Base-by-base conservation (phyloP, 1,284 basidiomycete genomes). In the Peniophora sp. region DNA sequence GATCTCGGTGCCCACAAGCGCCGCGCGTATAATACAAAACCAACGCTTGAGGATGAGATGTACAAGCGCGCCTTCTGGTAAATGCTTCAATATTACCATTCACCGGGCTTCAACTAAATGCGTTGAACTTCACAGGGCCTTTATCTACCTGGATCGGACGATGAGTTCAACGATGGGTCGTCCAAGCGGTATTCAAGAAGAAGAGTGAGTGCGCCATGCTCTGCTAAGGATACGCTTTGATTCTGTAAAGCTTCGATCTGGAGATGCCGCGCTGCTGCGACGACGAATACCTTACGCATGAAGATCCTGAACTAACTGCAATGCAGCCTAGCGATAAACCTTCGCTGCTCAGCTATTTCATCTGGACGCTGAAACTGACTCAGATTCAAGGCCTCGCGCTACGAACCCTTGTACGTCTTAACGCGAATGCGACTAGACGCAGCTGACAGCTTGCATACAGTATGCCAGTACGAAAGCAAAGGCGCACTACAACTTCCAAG, bases 61-160 rank as follows among this genome's bases (percentile, higher is more conserved):
- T 86, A 83, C 75, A 87, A 84, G 55, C 77, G 90, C 2, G 81
- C 84, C 80, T 93, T 93, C 64, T 92, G 89, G 90, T 88, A 57
- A 17, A 65, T 24, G 3, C n/a, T 19, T 23, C 25, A 44, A 2
- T 2, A 27, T n/a, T 2, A n/a, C 2, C 12, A 12, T 3, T 45
- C 12, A 34, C 47, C 16, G 19, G 23, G 19, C 39, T 44, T 39
- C 41, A 48, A 36, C 25, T 38, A 17, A 24, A 9, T 20, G 63
- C 65, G 53, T 27, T 14, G 32, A 36, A 27, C 24, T 23, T 24
- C 38, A 10, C 43, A 86, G 83, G 83, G 71, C 79, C 3, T 70
- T 89, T 0, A 73, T 87, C 1, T 68, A 71, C 23, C 67, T 85
- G 57, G 87, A 89, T 61, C 72, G 87, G 41, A 64, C 74, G 51